Percentiles rank a stretch among this genome's conserved stretches.
Evolutionary conservation across 495 filamentous ascomycete genomes (phyloP).

Genomic region (Aspergillus funiculosus): DNA sequence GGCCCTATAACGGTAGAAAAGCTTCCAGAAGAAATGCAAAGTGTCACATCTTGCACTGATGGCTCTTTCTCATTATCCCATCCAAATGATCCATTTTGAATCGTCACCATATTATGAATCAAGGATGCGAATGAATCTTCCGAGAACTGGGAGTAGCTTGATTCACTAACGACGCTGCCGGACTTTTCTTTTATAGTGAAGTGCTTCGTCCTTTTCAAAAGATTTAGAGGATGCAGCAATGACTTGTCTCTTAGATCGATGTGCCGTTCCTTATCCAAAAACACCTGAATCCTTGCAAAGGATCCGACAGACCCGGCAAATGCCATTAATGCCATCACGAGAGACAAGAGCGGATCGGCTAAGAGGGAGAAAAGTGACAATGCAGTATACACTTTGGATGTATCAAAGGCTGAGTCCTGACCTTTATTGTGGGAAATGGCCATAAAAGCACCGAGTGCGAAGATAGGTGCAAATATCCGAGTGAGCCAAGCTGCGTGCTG

Average conservation of each 20-base stretch:
- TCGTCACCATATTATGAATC: constrained; percentile 24
- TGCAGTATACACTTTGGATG: constrained; percentile 51
- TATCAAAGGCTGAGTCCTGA: constrained; percentile 42
- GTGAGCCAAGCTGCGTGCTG: constrained; percentile 39
- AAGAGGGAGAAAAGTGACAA: constrained; percentile 57
- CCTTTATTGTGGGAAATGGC: constrained; percentile 44
- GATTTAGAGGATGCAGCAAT: constrained; percentile 16
- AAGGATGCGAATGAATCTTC: constrained; percentile 19
- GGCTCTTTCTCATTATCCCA: constrained; percentile 46
- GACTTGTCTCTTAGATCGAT: constrained; percentile 26
- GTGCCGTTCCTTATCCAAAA: constrained; percentile 43
- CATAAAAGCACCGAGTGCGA: constrained; percentile 48
- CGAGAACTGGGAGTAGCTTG: constrained; percentile 23
- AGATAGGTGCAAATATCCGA: constrained; percentile 46
- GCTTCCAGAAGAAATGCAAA: constrained; percentile 36
- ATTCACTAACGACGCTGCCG: constrained; percentile 20
- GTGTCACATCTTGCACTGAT: constrained; percentile 35
- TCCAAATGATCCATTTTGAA: constrained; percentile 46
- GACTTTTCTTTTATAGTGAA: constrained; percentile 20
- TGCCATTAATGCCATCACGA: constrained; percentile 53
- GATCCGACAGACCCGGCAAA: constrained; percentile 52
- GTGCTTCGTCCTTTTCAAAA: constrained; percentile 22
- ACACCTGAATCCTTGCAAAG: constrained; percentile 54
- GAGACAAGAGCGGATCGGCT: constrained; percentile 45
- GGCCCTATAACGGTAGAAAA: constrained; percentile 53